A percentile compares a stretch with the other conserved stretches of the same genome.
These are phyloP conservation scores for Medicago ruthenica DNA, from an alignment of 306 rosid species.

Conservation along the genomic window DNA sequence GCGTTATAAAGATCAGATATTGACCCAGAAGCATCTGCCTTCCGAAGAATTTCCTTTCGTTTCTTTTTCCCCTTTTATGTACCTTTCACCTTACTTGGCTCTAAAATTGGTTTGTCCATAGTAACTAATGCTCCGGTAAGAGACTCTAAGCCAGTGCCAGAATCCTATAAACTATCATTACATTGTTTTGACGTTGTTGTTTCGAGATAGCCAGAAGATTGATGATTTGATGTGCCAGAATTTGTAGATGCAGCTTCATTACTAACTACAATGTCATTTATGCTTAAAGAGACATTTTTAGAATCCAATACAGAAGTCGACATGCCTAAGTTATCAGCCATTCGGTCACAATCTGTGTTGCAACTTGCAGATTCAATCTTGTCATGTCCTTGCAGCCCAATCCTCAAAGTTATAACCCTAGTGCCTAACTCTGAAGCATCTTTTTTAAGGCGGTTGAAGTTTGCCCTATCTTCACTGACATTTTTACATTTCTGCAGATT, in stretches of 20 bases:
- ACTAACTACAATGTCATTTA: constrained; percentile 45
- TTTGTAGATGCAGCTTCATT: constrained; percentile 41
- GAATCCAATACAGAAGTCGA: constrained; percentile 43
- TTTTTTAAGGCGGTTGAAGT: constrained; percentile 39
- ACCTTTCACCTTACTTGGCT: constrained; percentile 59
- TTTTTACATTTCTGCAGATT: constrained; percentile 41
- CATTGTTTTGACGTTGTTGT: constrained; percentile 45
- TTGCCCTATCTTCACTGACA: constrained; percentile 21
- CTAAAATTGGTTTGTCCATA: constrained; percentile 59
- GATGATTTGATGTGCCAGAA: constrained; percentile 49
- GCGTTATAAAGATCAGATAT: constrained; percentile 91
- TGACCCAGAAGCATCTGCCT: constrained; percentile 95
- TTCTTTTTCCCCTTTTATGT: constrained; percentile 58
- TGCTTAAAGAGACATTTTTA: constrained; percentile 42
- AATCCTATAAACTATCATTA: constrained; percentile 51
- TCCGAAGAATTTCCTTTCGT: constrained; percentile 59
- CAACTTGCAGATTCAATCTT: constrained; percentile 46
- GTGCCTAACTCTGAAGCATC: constrained; percentile 41
- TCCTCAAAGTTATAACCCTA: constrained; percentile 39
- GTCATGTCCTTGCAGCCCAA: constrained; percentile 42
- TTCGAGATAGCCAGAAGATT: constrained; percentile 45
- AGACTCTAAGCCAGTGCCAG: constrained; percentile 44
- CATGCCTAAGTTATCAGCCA: constrained; percentile 34
- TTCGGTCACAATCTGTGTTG: constrained; percentile 44
- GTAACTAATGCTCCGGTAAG: constrained; percentile 43